Evolutionary conservation across 176 grass and related monocot genomes (phyloP).

Genomic region (Poa pratensis): DNA sequence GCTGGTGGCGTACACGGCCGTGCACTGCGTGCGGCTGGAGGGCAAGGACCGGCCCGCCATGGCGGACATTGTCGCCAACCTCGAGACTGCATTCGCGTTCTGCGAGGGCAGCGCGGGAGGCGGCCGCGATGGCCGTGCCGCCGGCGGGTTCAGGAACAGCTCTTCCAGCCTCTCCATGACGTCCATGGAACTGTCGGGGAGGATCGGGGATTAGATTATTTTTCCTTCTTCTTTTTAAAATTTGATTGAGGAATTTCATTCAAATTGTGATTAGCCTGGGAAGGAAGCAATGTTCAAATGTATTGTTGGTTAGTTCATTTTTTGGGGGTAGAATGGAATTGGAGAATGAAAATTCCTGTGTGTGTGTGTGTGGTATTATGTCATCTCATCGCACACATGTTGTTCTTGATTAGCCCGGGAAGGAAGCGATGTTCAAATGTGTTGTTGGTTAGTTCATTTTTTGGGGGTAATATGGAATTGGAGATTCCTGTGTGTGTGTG

Average conservation of each 20-base stretch:
- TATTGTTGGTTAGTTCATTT: slow-evolving; percentile 40
- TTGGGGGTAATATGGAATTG: not conserved
- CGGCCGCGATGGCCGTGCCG: slow-evolving; percentile 26
- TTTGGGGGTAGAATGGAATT: not conserved
- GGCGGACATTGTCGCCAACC: slow-evolving; percentile 77
- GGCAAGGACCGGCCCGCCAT: slow-evolving; percentile 71
- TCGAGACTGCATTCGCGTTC: slow-evolving; percentile 75
- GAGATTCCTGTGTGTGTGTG: not conserved
- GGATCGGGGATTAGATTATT: not conserved
- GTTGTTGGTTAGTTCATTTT: slow-evolving; percentile 41
- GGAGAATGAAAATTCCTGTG: not conserved
- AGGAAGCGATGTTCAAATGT: not conserved
- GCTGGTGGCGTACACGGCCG: slow-evolving; percentile 78
- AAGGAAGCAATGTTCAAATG: slow-evolving; percentile 4
- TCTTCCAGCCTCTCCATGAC: slow-evolving; percentile 68
- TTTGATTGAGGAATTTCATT: not conserved
- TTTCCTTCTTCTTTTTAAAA: not conserved
- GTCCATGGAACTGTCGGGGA: slow-evolving; percentile 53
- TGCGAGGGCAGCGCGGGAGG: slow-evolving; percentile 55
- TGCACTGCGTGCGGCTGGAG: slow-evolving; percentile 73
- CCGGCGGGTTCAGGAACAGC: slow-evolving; percentile 37
- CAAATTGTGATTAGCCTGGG: slow-evolving; percentile 48
- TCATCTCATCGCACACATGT: slow-evolving; percentile 27
- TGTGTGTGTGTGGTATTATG: not conserved
- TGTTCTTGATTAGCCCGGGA: slow-evolving; percentile 1